These are phyloP conservation scores for Begonia fuchsioides DNA, from an alignment of 306 rosid species.

Conservation along the genomic window DNA sequence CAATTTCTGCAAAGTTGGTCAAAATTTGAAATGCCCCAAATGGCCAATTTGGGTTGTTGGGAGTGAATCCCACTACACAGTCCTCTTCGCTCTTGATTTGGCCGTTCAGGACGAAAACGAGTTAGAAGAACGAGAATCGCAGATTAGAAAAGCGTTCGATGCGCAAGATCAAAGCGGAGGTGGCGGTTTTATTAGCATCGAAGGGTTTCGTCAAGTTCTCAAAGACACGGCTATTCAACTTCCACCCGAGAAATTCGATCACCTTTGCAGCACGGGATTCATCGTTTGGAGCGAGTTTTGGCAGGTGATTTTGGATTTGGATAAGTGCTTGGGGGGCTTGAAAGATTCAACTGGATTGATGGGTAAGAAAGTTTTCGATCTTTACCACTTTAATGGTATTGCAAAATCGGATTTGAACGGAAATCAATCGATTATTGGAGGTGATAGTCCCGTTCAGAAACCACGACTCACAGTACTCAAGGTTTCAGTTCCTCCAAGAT, in stretches of 20 bases:
- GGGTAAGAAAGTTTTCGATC: slow-evolving; percentile 91
- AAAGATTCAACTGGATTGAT: slow-evolving; percentile 88
- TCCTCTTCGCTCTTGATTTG: slow-evolving; percentile 71
- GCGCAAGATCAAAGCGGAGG: slow-evolving; percentile 95
- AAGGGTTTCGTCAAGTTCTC: slow-evolving; percentile 76
- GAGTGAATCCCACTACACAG: slow-evolving; percentile 92
- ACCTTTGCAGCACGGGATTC: slow-evolving; percentile 64
- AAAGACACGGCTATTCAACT: slow-evolving; percentile 51
- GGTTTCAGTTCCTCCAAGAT: slow-evolving; percentile 92
- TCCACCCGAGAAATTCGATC: slow-evolving; percentile 58
- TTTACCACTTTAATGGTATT: slow-evolving; percentile 90
- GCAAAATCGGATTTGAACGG: slow-evolving; percentile 91
- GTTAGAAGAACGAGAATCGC: slow-evolving; percentile 84
- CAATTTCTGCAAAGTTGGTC: slow-evolving; percentile 89
- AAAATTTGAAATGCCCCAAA: slow-evolving; percentile 61
- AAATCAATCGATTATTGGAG: slow-evolving; percentile 39
- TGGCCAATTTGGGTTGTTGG: slow-evolving; percentile 99
- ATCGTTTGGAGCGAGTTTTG: slow-evolving; percentile 98
- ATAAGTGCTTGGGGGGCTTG: slow-evolving; percentile 75
- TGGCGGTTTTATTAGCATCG: slow-evolving; percentile 90
- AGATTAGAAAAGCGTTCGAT: slow-evolving; percentile 80
- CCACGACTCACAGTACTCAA: slow-evolving; percentile 81
- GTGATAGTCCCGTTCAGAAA: slow-evolving; percentile 70
- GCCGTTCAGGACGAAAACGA: slow-evolving; percentile 83
- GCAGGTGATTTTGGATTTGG: slow-evolving; percentile 87